Percentiles rank a stretch among this genome's conserved stretches.
phyloP scores from a whole-genome alignment of 2,329 filamentous ascomycete genomes.

The Alternaria consortialis region DNA sequence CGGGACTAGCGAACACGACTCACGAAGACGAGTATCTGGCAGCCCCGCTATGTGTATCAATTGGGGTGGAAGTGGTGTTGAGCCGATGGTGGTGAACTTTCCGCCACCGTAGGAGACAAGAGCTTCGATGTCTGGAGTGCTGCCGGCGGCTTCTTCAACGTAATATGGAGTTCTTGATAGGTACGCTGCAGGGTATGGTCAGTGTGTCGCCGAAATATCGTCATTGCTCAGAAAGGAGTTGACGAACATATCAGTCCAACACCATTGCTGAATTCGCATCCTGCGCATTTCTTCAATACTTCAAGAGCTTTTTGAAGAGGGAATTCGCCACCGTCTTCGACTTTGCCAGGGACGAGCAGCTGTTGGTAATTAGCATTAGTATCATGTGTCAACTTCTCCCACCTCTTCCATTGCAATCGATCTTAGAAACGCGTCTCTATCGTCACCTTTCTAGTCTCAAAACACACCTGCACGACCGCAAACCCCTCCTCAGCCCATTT shows the following conservation, averaged over 20 bases:
- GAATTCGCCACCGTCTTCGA: conserved; percentile 45
- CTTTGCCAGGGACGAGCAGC: conserved; percentile 52
- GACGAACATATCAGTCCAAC: conserved; percentile 46
- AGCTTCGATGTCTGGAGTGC: conserved; percentile 40
- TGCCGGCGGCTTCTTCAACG: conserved; percentile 39
- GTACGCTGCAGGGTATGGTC: conserved; percentile 36
- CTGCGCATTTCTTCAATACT: conserved; percentile 30
- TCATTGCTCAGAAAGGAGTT: not conserved
- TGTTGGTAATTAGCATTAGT: conserved; percentile 42
- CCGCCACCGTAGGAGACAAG: conserved; percentile 44
- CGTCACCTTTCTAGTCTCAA: too few relatives aligned
- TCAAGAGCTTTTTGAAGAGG: conserved; percentile 39
- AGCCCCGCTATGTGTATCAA: conserved; percentile 40
- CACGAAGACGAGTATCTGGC: conserved; percentile 27
- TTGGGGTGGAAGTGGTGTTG: conserved; percentile 35
- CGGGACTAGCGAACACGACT: conserved; percentile 32
- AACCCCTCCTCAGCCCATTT: conserved; percentile 80
- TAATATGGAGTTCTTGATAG: conserved; percentile 45
- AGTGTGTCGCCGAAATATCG: not conserved
- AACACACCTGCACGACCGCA: conserved; percentile 61
- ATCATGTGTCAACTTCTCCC: conserved; percentile 51
- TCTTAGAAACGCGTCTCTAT: too few relatives aligned
- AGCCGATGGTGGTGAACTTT: conserved; percentile 38
- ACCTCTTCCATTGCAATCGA: not conserved
- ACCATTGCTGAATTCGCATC: conserved; percentile 37